Base-by-base conservation (phyloP, 371 early-diverging fungal genomes). In the Mucor sp. region DNA sequence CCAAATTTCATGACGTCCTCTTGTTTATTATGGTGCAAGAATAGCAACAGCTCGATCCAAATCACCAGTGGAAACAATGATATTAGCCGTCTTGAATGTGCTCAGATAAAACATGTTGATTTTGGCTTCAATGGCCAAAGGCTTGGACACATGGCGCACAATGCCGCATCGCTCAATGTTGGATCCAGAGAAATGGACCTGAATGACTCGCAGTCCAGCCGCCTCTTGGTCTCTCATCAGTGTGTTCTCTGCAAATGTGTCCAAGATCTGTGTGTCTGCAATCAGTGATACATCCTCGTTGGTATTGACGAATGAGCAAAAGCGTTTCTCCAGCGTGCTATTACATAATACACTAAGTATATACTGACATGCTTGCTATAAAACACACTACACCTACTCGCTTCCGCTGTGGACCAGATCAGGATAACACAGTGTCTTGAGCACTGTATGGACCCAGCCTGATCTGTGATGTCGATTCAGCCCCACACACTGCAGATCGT, bases 91-190 rank as follows among this genome's bases (percentile, higher is more conserved):
- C 67, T 72, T 83, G 44, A 72, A 84, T 2, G 89, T 87, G 58
- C 85, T 85, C 30, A 89, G 65, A 65, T 85, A 89, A 15, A 89
- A 71, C 57, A 89, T 64, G 48, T 89, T 86, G 64, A 89, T 83
- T 9, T 76, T 79, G 3, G 75, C 75, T 25, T 73, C 75, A 0
- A 78, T 83, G 3, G 66, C 48, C 55, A 89, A 78, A 1, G 86
- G 87, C 30, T 86, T 75, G 8, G 87, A 80, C 66, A 89, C 83
- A 32, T 84, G 84, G 39, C 82, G 81, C 9, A 87, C 85, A 59
- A 89, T 87, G 41, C 89, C 89, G 62, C 76, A 85, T 65, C 81
- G 78, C 67, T 89, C 89, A 72, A 60, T 33, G 59, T 71, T 71
- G 8, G 66, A 81, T 14, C 83, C 76, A 25, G 80, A 78, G 62